phyloP scores from a whole-genome alignment of 2,329 filamentous ascomycete genomes.

The Fusarium floridanum region DNA sequence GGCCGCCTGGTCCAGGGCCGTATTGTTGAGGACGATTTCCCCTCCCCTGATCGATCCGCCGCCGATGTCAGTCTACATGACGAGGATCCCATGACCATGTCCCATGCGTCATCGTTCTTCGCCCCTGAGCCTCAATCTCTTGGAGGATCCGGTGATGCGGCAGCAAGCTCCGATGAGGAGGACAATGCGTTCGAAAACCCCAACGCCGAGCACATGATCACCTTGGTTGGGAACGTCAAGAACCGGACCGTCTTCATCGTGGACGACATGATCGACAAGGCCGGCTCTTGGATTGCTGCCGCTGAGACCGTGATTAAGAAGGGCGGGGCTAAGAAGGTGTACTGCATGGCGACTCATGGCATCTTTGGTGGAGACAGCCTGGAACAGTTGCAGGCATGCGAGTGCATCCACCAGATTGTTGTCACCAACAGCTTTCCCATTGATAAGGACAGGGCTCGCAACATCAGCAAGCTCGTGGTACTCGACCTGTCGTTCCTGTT shows the following conservation, averaged over 20 bases:
- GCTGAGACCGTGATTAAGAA: constrained; percentile 97
- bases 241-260: constrained; percentile 92
- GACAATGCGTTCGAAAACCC: constrained; percentile 88
- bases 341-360: constrained; percentile 97
- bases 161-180: constrained; percentile 89
- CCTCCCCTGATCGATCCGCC: constrained; percentile 79
- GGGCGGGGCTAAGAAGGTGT: constrained; percentile 91
- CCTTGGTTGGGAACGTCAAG: constrained; percentile 94
- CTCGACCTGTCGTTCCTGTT: constrained; percentile 90
- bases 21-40: constrained; percentile 93
- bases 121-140: constrained; percentile 76
- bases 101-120: constrained; percentile 84
- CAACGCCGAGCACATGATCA: constrained; percentile 93
- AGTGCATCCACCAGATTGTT: constrained; percentile 93
- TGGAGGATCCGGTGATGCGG: constrained; percentile 86
- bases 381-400: constrained; percentile 89
- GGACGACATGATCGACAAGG: constrained; percentile 99
- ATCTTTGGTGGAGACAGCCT: constrained; percentile 92
- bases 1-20: constrained; percentile 93
- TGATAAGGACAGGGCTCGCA: constrained; percentile 76
- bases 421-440: constrained; percentile 99
- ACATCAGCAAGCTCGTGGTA: constrained; percentile 85
- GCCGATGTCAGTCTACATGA: constrained; percentile 74
- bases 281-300: constrained; percentile 95
- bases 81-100: constrained; percentile 86